Evolutionary conservation across 164 flowering plant species (phyloP).

Genomic region (Nymphaea colorata): DNA sequence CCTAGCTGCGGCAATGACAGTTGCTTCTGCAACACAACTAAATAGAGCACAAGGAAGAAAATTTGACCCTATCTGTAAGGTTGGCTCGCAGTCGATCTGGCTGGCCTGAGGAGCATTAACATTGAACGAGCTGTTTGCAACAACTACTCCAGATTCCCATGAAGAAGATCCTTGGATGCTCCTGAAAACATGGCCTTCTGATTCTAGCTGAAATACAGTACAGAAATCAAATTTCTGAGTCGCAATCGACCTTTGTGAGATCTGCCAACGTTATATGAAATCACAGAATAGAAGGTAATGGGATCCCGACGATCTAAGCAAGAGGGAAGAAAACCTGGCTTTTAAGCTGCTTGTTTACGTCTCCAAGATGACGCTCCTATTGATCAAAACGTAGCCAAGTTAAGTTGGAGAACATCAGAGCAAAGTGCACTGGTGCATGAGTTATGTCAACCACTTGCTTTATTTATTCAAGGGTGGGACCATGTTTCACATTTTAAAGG

Average conservation of each 20-base stretch:
- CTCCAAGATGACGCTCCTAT: slow-evolving; percentile 89
- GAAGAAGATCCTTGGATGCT: slow-evolving; percentile 23
- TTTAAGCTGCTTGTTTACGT: slow-evolving; percentile 75
- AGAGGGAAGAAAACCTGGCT: slow-evolving; percentile 32
- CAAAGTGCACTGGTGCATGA: background rate
- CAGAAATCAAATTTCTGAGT: background rate
- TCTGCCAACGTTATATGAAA: background rate
- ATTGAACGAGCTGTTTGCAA: slow-evolving; percentile 30
- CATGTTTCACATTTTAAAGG: background rate
- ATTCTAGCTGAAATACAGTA: slow-evolving; percentile 35
- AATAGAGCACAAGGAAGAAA: background rate
- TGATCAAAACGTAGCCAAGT: no score
- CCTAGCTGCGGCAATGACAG: no score
- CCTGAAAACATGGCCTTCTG: slow-evolving; percentile 41
- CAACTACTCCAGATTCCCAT: slow-evolving; percentile 40
- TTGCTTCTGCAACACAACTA: no score
- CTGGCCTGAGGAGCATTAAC: slow-evolving; percentile 32
- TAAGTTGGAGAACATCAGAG: background rate
- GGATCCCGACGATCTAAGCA: background rate
- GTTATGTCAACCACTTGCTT: background rate
- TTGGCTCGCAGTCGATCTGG: slow-evolving; percentile 46
- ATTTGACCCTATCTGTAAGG: slow-evolving; percentile 68
- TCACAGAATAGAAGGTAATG: background rate
- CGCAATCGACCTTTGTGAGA: no score
- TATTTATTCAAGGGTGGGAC: background rate